phyloP scores from a whole-genome alignment of 2,329 filamentous ascomycete species.

The Blastomyces gilchristii region DNA sequence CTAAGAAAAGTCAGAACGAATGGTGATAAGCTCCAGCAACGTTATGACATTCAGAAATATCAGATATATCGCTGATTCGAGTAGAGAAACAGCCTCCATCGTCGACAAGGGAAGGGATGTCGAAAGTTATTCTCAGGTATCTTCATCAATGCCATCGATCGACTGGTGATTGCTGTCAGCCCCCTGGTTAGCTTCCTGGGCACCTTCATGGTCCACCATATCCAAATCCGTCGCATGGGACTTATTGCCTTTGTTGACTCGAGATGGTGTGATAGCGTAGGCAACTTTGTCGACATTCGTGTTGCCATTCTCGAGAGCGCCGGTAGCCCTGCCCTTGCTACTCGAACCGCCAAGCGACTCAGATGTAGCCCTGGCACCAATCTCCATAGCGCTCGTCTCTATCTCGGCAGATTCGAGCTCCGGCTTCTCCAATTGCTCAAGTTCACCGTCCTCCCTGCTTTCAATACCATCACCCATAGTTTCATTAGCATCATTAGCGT shows the following conservation, averaged over 20 bases:
- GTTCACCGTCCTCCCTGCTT: slow-evolving; percentile 11
- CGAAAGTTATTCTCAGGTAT: background rate
- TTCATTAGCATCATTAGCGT: slow-evolving; percentile 22
- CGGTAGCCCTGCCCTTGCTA: background rate
- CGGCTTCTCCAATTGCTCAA: background rate
- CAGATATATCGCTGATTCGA: background rate
- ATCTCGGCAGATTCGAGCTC: background rate
- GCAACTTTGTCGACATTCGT: slow-evolving; percentile 1
- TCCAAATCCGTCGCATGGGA: background rate
- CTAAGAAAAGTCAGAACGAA: background rate
- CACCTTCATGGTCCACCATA: background rate
- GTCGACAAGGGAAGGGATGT: background rate
- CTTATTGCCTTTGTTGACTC: slow-evolving; percentile 1
- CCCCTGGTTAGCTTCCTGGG: background rate
- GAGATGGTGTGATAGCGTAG: background rate
- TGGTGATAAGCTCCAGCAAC: background rate
- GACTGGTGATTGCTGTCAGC: background rate
- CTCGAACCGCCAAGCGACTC: background rate
- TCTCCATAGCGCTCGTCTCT: background rate
- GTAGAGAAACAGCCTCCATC: background rate
- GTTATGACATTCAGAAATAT: background rate
- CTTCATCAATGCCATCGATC: background rate
- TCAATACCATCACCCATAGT: slow-evolving; percentile 19
- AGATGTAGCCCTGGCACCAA: background rate
- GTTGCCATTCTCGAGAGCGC: slow-evolving; percentile 5